Base-by-base conservation (phyloP, 495 filamentous ascomycete species). In the Stereocaulon alpinum region DNA sequence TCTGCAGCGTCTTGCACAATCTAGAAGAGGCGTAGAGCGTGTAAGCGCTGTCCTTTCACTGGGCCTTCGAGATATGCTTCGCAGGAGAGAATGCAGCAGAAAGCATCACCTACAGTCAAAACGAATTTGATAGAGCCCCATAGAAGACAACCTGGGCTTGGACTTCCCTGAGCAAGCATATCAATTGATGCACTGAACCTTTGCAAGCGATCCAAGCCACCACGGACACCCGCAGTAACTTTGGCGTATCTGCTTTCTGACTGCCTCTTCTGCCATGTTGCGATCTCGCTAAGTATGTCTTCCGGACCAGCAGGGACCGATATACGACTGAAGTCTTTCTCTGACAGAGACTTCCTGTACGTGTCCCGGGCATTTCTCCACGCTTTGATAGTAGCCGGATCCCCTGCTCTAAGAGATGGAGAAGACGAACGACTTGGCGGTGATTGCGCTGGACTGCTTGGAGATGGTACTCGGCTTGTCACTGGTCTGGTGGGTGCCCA, bases 91-190 rank as follows among this genome's bases (percentile, higher is more conserved):
- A 7, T 22, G n/a, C 5, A 57, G 29, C 14, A 34, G 22, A 30
- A 24, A 17, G 37, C 3, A 30, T 50, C 15, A 22, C 43, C 22
- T 49, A 40, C 43, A 20, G 30, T 42, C 1, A 40, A 37, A 17
- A 57, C 20, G 30, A 29, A 40, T 15, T 53, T 20, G 12, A 53
- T 34, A 24, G 32, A 42, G 10, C 48, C 48, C 11, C 37, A 59
- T 17, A 30, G 14, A 4, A 30, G 34, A 43, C 37, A 53, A 53
- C 48, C 37, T 14, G 34, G 47, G n/a, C 47, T 53, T 14, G 48
- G 57, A 15, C 6, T 43, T 27, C 57, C 57, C 40, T 59, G 47
- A n/a, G 37, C 29, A 40, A 34, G 49, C 57, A 44, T 40, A 53
- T 52, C 22, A 27, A 52, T 43, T 27, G 48, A 42, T 11, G 57